Evolutionary conservation across 805 yeast species (phyloP), one percentile per base, ranked within the genome.

Genomic region (Cyberlindnera subsufficiens): DNA sequence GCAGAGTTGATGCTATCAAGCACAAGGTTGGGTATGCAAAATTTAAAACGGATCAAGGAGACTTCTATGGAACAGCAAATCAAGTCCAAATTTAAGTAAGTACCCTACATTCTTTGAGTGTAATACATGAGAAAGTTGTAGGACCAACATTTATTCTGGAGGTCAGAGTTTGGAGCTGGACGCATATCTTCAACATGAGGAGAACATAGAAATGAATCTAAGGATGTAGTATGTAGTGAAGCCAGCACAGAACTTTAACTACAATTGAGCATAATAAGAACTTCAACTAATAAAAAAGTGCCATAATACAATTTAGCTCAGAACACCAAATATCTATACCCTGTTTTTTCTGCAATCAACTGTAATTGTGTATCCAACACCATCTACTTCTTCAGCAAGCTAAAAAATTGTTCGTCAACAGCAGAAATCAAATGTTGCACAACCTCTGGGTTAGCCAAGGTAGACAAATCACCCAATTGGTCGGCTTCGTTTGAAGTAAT

Each of bases 401-500:
- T 49, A 35, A 52, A 49, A 39, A 37, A 52, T 46, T 54, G 58
- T 15, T 39, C 43, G 15, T 49, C 54, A 50, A 84, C 93, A 35
- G 82, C 82, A 33, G 68, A 69, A 46, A 93, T 82, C 54, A 93
- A 74, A 47, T 80, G 80, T 38, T 78, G 82, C 40, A 93, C 96
- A 46, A 86, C 80, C 46, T 76, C 78, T 16, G 97, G 95, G 64
- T 93, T 87, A 38, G 93, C 79, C 63, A 86, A 72, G 30, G 99
- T 93, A 40, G 95, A 81, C 60, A 84, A 74, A 63, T 91, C 99
- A 50, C 99, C 99, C 54, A 93, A 75, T 62, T 83, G 86, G 53
- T 86, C 95, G 53, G 83, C 95, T 72, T 91, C 97, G 53, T 91
- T 90, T 40, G 93, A 81, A 43, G 89, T 82, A 47, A 91, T 78